A percentile compares a stretch with the other conserved stretches of the same genome.
Conservation (phyloP, 1,284 basidiomycete species). For the Ustilago lituana region DNA sequence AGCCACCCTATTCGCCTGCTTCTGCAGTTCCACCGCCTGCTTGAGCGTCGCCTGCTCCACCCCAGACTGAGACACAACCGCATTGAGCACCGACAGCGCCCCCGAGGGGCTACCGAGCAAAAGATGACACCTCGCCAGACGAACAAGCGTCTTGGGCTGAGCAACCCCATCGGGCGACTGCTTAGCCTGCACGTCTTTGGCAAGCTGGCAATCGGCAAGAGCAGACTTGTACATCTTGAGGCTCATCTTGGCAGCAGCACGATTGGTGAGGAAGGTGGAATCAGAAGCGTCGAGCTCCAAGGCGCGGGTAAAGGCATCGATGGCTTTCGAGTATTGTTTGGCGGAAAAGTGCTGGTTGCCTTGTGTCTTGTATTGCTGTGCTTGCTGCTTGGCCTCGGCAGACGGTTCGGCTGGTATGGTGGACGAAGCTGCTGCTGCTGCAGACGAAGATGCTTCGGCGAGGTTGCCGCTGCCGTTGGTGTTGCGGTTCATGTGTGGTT, state of each 20-base stretch:
- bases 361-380: slow-evolving; percentile 62
- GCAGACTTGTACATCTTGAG: slow-evolving; percentile 79
- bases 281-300: slow-evolving; percentile 75
- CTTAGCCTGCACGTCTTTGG: slow-evolving; percentile 73
- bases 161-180: slow-evolving; percentile 30
- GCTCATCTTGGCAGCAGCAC: slow-evolving; percentile 85
- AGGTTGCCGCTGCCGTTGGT: background rate
- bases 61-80: slow-evolving; percentile 8
- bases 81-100: slow-evolving; percentile 41
- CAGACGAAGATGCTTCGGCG: background rate
- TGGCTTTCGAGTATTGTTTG: slow-evolving; percentile 61
- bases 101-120: slow-evolving; percentile 53
- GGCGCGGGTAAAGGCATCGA: slow-evolving; percentile 58
- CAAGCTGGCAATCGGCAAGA: slow-evolving; percentile 80
- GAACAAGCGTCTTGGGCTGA: slow-evolving; percentile 55
- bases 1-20: slow-evolving; percentile 46
- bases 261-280: slow-evolving; percentile 82
- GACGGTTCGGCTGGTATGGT: slow-evolving; percentile 12
- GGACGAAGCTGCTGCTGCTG: too few species aligned
- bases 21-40: slow-evolving; percentile 47
- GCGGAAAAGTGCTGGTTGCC: slow-evolving; percentile 63
- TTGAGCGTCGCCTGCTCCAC: slow-evolving; percentile 33
- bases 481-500: slow-evolving; percentile 8
- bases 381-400: slow-evolving; percentile 28
- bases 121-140: slow-evolving; percentile 60